These are phyloP conservation scores for Solanum sparsipilum DNA, from an alignment of 257 asterid species.

Conservation along the genomic window DNA sequence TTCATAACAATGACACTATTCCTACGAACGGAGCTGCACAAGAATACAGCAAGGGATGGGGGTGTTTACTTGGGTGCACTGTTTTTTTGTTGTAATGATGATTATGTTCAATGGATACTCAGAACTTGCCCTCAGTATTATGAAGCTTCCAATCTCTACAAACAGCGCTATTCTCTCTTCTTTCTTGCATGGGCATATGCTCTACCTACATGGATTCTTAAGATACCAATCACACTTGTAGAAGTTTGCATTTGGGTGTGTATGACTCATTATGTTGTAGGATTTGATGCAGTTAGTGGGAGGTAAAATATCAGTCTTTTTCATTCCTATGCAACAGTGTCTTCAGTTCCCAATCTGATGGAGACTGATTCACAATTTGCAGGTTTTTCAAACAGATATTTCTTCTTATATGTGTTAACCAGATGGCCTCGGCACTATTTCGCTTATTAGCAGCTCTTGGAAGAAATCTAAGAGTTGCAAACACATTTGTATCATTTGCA, in stretches of 20 bases:
- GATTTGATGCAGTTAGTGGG: conserved; percentile 32
- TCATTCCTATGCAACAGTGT: neutral
- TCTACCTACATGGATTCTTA: conserved; percentile 35
- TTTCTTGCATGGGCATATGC: conserved; percentile 45
- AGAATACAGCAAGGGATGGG: conserved; percentile 23
- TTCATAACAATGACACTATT: conserved; percentile 31
- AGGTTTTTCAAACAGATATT: conserved; percentile 2
- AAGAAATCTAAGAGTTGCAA: conserved; percentile 1
- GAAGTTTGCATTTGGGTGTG: conserved; percentile 19
- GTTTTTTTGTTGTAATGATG: conserved; percentile 23
- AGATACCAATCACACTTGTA: conserved; percentile 29
- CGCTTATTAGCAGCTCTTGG: neutral
- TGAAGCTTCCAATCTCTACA: conserved; percentile 38
- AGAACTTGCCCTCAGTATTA: conserved; percentile 34
- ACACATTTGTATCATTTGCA: neutral
- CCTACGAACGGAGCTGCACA: conserved; percentile 29
- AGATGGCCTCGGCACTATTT: neutral
- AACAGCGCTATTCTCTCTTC: conserved; percentile 34
- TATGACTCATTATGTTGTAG: conserved; percentile 35
- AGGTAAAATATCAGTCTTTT: conserved; percentile 7
- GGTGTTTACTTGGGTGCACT: conserved; percentile 39
- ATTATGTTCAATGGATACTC: conserved; percentile 33
- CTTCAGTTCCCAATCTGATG: neutral
- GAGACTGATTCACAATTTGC: neutral
- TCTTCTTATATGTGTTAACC: neutral